Percentiles rank a stretch among this genome's conserved stretches.
These are phyloP conservation scores for Mycena alexandri DNA, from an alignment of 768 basidiomycete genomes.

Conservation along the genomic window DNA sequence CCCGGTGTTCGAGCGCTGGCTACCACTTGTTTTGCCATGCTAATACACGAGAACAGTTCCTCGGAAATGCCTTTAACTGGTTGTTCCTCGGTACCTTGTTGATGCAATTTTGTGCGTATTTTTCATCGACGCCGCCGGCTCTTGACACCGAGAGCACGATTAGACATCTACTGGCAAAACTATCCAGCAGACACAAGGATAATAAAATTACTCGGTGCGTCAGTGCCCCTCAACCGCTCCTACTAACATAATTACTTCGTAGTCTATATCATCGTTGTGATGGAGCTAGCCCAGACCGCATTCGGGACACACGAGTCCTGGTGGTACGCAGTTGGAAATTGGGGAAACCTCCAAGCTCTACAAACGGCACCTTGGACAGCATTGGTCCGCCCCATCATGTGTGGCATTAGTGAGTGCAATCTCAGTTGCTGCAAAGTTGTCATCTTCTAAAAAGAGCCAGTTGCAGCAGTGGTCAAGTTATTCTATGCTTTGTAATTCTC, in stretches of 20 bases:
- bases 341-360: conserved; percentile 17
- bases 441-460: neutral
- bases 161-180: conserved; percentile 11
- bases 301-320: conserved; percentile 23
- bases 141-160: neutral
- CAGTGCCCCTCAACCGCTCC: neutral
- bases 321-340: conserved; percentile 22
- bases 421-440: neutral
- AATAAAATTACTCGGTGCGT: conserved; percentile 10
- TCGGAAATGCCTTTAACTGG: conserved; percentile 24
- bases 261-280: conserved; percentile 11
- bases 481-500: conserved; percentile 17
- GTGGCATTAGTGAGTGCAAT: conserved; percentile 13
- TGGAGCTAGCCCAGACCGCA: conserved; percentile 18
- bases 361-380: conserved; percentile 17
- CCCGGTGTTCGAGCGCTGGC: neutral
- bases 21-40: too few relatives aligned
- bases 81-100: neutral
- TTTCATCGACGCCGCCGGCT: neutral
- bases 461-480: conserved; percentile 16
- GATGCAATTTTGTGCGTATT: conserved; percentile 11
- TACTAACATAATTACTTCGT: neutral
- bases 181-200: neutral
- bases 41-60: conserved; percentile 1
- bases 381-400: conserved; percentile 7